Evolutionary conservation across 306 rosid genomes (phyloP).

Genomic region (Pyrus bretschneideri): DNA sequence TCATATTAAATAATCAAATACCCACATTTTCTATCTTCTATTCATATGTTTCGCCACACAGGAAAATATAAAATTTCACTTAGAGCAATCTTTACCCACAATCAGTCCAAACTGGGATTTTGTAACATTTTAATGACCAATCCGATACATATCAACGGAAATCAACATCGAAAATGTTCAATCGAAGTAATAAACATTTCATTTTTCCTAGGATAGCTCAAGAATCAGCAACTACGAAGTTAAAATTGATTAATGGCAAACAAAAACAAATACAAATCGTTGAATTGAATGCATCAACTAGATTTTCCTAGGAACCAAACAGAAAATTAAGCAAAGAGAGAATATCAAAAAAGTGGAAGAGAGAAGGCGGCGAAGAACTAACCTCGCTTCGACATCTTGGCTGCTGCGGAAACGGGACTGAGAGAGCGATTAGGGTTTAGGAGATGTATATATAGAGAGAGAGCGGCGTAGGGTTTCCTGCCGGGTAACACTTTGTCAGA

Average conservation of each 20-base stretch:
- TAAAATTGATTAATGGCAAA: too few relatives aligned
- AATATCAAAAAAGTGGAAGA: background rate
- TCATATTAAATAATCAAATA: background rate
- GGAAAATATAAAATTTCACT: background rate
- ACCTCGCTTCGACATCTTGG: conserved; percentile 62
- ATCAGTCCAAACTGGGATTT: background rate
- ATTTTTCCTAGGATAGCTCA: background rate
- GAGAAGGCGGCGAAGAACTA: background rate
- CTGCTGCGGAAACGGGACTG: conserved; percentile 14
- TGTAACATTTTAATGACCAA: background rate
- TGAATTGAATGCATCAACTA: background rate
- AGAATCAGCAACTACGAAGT: background rate
- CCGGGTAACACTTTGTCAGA: background rate
- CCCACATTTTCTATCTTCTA: background rate
- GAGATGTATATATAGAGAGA: conserved; percentile 4
- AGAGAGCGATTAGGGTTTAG: conserved; percentile 12
- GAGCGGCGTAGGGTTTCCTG: conserved; percentile 40
- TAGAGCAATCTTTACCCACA: background rate
- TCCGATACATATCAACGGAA: background rate
- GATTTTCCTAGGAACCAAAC: background rate
- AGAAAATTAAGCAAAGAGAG: background rate
- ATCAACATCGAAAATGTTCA: background rate
- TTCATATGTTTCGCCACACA: background rate
- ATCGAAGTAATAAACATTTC: background rate
- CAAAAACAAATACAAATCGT: background rate